These are phyloP conservation scores for Hevea brasiliensis DNA, from an alignment of 345 rosid genomes.

Conservation along the genomic window DNA sequence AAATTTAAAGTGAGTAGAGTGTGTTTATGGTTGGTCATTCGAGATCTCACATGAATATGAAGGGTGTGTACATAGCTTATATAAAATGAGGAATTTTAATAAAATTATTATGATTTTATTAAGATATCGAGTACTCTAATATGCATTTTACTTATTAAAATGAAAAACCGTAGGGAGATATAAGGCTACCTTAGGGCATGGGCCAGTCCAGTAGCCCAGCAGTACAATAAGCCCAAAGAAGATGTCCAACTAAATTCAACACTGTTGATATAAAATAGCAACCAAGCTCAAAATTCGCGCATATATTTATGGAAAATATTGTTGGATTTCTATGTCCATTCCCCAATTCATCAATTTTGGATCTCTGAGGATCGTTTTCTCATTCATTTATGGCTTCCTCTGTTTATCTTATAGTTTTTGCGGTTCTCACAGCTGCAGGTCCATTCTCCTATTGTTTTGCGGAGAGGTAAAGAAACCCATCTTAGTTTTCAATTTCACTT, in stretches of 20 bases:
- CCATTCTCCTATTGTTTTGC: constrained; percentile 25
- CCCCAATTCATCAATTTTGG: constrained; percentile 1
- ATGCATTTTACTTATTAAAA: too few species aligned
- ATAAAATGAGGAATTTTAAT: too few species aligned
- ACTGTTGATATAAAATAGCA: not conserved
- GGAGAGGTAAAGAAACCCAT: constrained; percentile 35
- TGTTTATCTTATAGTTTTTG: constrained; percentile 19
- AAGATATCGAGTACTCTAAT: too few species aligned
- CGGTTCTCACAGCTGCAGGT: constrained; percentile 19
- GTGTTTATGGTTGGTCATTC: too few species aligned
- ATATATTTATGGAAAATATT: not conserved
- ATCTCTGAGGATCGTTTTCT: not conserved
- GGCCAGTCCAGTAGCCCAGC: not conserved
- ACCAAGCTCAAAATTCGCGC: not conserved
- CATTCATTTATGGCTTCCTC: constrained; percentile 33
- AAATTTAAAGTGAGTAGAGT: too few species aligned
- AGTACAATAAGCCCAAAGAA: not conserved
- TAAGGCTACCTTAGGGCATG: too few species aligned
- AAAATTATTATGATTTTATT: too few species aligned
- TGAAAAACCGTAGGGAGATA: too few species aligned
- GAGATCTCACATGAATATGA: too few species aligned
- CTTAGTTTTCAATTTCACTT: not conserved
- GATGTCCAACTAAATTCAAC: not conserved
- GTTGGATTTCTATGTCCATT: not conserved
- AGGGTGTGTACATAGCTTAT: too few species aligned